phyloP scores from a whole-genome alignment of 176 grass and related monocot genomes.

The Themeda triandra region DNA sequence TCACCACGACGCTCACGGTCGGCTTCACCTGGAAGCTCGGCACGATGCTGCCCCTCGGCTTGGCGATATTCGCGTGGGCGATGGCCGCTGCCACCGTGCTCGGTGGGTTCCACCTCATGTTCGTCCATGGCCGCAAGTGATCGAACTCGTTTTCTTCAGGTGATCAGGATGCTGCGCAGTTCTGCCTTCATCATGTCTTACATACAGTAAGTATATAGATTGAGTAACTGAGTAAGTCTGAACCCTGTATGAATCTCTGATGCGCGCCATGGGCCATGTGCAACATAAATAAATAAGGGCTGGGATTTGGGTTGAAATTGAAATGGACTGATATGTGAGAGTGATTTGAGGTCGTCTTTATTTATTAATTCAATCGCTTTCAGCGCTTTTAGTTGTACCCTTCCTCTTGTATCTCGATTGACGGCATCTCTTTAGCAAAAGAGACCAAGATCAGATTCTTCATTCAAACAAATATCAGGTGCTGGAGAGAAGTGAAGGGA shows the following conservation, averaged over 20 bases:
- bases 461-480: neutral
- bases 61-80: neutral
- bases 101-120: neutral
- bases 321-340: neutral
- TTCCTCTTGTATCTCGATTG: no score
- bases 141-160: no score
- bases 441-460: neutral
- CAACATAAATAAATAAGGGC: neutral
- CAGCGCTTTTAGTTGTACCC: neutral
- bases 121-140: neutral
- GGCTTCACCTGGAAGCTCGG: conserved; percentile 25
- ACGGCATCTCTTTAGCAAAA: neutral
- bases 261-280: neutral
- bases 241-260: neutral
- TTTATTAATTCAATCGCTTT: neutral
- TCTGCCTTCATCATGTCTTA: no score
- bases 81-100: neutral
- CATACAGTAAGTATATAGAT: no score
- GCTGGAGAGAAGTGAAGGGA: no score
- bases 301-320: neutral
- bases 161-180: no score
- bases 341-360: neutral
- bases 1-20: conserved; percentile 3
- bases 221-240: no score
- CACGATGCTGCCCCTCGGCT: conserved; percentile 12